phyloP scores from a whole-genome alignment of 345 rosid genomes.

The Nephelium lappaceum region DNA sequence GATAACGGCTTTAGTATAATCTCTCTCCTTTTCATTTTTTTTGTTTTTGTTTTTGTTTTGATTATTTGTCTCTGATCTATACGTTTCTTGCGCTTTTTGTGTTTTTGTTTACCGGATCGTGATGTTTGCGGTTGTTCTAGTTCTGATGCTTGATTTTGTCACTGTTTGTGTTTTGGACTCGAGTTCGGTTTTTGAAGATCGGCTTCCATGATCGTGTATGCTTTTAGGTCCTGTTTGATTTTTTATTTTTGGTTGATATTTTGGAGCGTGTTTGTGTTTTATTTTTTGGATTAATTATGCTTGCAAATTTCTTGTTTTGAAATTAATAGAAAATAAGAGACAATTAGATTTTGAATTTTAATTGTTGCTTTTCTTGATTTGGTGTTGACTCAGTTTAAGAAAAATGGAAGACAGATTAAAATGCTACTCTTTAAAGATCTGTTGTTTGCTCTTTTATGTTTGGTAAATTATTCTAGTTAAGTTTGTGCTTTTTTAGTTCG shows the following conservation, averaged over 20 bases:
- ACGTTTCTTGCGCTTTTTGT: not conserved
- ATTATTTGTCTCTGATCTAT: constrained; percentile 20
- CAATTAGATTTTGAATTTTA: not conserved
- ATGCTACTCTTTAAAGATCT: not conserved
- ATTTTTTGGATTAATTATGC: not conserved
- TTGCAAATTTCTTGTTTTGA: not conserved
- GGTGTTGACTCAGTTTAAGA: not conserved
- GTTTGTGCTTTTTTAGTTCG: not conserved
- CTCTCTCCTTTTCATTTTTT: not conserved
- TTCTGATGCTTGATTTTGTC: constrained; percentile 10
- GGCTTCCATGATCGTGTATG: not conserved
- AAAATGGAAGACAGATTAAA: not conserved
- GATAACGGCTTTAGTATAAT: constrained; percentile 53
- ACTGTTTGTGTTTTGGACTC: not conserved
- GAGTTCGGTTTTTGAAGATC: not conserved
- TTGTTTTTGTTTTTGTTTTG: not conserved
- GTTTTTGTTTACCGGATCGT: not conserved
- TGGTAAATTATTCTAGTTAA: not conserved
- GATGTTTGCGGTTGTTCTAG: not conserved
- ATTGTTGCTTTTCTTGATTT: not conserved
- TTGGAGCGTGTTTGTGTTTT: not conserved
- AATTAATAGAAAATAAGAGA: not conserved
- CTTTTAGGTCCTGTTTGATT: not conserved
- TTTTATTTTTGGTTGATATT: not conserved
- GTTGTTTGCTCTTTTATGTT: not conserved